Evolutionary conservation across 2,329 filamentous ascomycete genomes (phyloP), one percentile per base, ranked within the genome.

Genomic region (Hymenoscyphus fructigenus): DNA sequence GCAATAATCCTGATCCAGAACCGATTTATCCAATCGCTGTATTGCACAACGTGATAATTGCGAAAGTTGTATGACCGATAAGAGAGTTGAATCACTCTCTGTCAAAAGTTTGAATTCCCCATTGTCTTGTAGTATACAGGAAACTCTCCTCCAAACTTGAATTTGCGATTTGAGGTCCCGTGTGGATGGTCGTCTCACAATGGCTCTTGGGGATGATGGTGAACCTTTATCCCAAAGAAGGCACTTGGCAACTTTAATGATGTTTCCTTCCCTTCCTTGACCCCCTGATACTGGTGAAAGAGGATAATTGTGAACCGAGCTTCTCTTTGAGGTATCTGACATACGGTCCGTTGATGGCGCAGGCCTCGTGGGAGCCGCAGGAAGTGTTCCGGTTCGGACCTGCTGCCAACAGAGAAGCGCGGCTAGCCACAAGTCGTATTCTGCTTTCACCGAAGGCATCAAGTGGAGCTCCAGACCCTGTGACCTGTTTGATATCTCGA

Each of bases 211-310:
- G 44, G 83, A 73, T 47, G 69, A 65, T 5, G 85, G 82, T 6
- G 80, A 74, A 1, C 88, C 89, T 75, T 91, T 95, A 78, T 98
- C 93, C 94, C 93, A 97, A 57, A 96, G 83, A 74, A 93, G 88
- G 75, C 97, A 86, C 75, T 93, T 93, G 63, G 93, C 95, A 58
- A 97, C 92, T 76, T 98, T 99, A 80, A 98, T 98, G 69, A 98
- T 95, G 63, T 90, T 88, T 3, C 87, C 85, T 67, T 92, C 89
- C 74, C 89, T 95, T 85, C 85, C 69, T 91, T 88, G 74, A 88
- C 93, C 68, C 26, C 72, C 66, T 23, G 73, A 73, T 15, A 78
- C 78, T 66, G 20, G 81, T 28, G 73, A 74, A 17, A 78, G 78
- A 66, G n/a, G 81, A 81, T 62, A 58, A n/a, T 26, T 44, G n/a